Percentiles rank a stretch among this genome's conserved stretches.
Evolutionary conservation across 441 rosid genomes (phyloP).

Genomic region (Gossypium armourianum): DNA sequence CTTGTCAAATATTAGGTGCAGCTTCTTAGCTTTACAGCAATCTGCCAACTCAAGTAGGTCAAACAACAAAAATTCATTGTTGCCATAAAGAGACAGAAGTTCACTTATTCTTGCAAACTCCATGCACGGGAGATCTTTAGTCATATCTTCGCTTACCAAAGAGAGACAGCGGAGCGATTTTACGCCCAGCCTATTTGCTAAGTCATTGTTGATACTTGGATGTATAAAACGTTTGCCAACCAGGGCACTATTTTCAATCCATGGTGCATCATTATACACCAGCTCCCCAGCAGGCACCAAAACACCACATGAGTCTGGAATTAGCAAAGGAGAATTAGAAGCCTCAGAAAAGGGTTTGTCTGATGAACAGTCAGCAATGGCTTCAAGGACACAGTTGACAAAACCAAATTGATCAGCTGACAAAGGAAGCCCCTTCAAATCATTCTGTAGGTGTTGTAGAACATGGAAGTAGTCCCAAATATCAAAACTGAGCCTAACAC

Average conservation of each 20-base stretch:
- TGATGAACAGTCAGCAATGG: slow-evolving; percentile 58
- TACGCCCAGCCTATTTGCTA: slow-evolving; percentile 78
- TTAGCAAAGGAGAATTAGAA: slow-evolving; percentile 42
- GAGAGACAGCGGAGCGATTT: slow-evolving; percentile 81
- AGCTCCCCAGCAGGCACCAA: slow-evolving; percentile 57
- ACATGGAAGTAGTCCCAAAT: slow-evolving; percentile 69
- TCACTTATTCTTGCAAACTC: slow-evolving; percentile 67
- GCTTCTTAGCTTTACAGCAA: slow-evolving; percentile 75
- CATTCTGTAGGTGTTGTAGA: slow-evolving; percentile 56
- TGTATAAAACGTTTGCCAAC: slow-evolving; percentile 72
- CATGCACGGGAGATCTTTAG: slow-evolving; percentile 91
- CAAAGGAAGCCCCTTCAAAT: slow-evolving; percentile 51
- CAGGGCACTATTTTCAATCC: slow-evolving; percentile 69
- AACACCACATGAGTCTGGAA: slow-evolving; percentile 69
- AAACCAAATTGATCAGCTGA: slow-evolving; percentile 68
- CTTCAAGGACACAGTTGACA: slow-evolving; percentile 78
- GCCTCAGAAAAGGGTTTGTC: slow-evolving; percentile 48
- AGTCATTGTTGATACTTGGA: slow-evolving; percentile 66
- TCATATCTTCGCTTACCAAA: slow-evolving; percentile 68
- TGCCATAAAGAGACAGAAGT: slow-evolving; percentile 65
- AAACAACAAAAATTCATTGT: slow-evolving; percentile 69
- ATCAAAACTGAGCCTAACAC: slow-evolving; percentile 75
- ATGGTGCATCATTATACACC: slow-evolving; percentile 96
- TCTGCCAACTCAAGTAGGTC: slow-evolving; percentile 97
- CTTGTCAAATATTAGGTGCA: slow-evolving; percentile 79